Evolutionary conservation across 306 rosid species (phyloP).

Genomic region (Purshia tridentata): DNA sequence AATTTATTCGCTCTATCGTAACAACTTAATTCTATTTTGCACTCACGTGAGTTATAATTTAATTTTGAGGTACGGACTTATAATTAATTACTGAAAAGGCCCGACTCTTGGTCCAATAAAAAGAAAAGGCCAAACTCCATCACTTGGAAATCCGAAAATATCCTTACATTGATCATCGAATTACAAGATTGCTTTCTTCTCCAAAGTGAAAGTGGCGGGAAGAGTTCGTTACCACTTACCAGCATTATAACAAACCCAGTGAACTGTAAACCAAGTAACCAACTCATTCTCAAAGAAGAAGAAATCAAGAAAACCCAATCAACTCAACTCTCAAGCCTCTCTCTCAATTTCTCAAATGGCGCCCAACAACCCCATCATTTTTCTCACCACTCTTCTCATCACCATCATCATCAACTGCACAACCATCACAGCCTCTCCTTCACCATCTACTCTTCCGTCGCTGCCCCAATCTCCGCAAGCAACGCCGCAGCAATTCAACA

Average conservation of each 20-base stretch:
- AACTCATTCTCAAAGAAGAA: too few relatives aligned
- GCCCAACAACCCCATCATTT: background rate
- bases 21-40: too few relatives aligned
- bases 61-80: too few relatives aligned
- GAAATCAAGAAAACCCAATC: constrained; percentile 9
- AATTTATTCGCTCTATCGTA: too few relatives aligned
- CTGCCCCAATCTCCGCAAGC: background rate
- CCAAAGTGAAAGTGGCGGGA: constrained; percentile 4
- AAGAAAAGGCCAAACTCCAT: too few relatives aligned
- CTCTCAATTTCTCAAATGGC: constrained; percentile 13
- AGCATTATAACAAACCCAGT: too few relatives aligned
- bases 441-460: too few relatives aligned
- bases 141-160: background rate
- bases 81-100: too few relatives aligned
- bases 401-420: background rate
- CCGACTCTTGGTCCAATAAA: too few relatives aligned
- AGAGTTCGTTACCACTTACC: constrained; percentile 7
- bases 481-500: constrained; percentile 41
- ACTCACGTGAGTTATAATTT: too few relatives aligned
- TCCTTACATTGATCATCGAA: background rate
- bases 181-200: background rate
- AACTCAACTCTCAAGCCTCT: background rate
- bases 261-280: too few relatives aligned
- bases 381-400: constrained; percentile 3
- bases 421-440: background rate